A percentile compares a stretch with the other conserved stretches of the same genome.
phyloP scores from a whole-genome alignment of 441 rosid genomes.

The Geranium incanum region DNA sequence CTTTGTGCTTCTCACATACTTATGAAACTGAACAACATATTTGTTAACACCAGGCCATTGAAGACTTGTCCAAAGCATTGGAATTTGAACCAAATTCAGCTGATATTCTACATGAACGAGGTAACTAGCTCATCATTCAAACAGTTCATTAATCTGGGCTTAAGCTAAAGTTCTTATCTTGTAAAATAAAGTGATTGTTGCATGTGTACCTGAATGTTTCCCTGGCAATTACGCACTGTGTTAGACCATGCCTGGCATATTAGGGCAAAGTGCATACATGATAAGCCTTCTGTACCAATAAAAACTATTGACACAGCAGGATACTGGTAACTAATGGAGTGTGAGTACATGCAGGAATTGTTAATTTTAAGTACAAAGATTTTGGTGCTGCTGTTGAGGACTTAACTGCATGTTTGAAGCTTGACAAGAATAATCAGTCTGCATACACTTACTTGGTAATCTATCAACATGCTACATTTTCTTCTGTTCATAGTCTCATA shows the following conservation, averaged over 20 bases:
- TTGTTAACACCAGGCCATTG: conserved; percentile 63
- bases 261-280: conserved; percentile 9
- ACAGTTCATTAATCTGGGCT: too few species aligned
- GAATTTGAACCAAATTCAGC: conserved; percentile 82
- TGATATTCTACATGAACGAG: conserved; percentile 92
- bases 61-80: conserved; percentile 84
- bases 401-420: conserved; percentile 72
- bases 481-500: too few species aligned
- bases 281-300: not conserved
- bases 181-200: too few species aligned
- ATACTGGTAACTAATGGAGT: conserved; percentile 17
- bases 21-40: conserved; percentile 3
- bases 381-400: conserved; percentile 81
- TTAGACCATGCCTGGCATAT: too few species aligned
- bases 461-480: too few species aligned
- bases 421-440: conserved; percentile 82
- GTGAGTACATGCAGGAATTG: conserved; percentile 60
- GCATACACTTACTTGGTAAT: conserved; percentile 86
- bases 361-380: conserved; percentile 89
- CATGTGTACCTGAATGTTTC: too few species aligned
- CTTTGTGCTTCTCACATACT: conserved; percentile 13
- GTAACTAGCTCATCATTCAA: too few species aligned
- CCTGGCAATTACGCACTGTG: too few species aligned
- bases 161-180: too few species aligned
- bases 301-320: not conserved